Evolutionary conservation across 257 asterid species (phyloP).

Genomic region (Haberlea rhodopensis): DNA sequence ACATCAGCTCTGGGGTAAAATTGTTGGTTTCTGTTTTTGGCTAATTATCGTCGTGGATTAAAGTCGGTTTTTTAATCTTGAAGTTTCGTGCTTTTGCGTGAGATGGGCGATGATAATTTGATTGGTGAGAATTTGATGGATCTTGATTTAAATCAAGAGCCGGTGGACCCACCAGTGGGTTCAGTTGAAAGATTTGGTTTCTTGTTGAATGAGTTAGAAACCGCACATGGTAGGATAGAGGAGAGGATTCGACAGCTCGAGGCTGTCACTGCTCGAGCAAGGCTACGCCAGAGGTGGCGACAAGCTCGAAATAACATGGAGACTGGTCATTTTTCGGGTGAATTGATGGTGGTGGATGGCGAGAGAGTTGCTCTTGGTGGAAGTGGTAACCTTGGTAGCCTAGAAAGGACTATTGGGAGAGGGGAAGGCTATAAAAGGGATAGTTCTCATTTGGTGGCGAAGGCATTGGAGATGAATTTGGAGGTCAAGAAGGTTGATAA

Average conservation of each 20-base stretch:
- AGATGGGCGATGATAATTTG: constrained; percentile 54
- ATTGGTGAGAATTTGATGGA: too few species aligned
- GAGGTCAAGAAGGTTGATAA: too few species aligned
- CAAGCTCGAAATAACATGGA: constrained; percentile 33
- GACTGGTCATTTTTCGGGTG: constrained; percentile 28
- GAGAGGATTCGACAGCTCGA: constrained; percentile 79
- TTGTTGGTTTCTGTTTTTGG: too few species aligned
- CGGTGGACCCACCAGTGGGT: constrained; percentile 40
- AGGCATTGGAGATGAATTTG: too few species aligned
- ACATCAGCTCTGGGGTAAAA: too few species aligned
- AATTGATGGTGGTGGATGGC: constrained; percentile 25
- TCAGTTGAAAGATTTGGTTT: constrained; percentile 48
- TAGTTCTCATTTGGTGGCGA: too few species aligned
- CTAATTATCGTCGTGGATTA: constrained; percentile 14
- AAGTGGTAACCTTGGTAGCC: too few species aligned
- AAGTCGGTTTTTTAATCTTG: constrained; percentile 30
- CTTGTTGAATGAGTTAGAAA: constrained; percentile 49
- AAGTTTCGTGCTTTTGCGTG: constrained; percentile 19
- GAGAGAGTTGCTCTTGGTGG: constrained; percentile 33
- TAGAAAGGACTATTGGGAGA: too few species aligned
- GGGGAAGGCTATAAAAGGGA: too few species aligned
- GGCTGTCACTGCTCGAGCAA: constrained; percentile 66
- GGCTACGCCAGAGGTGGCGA: constrained; percentile 69
- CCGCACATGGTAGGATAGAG: constrained; percentile 60
- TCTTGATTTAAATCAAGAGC: too few species aligned